Evolutionary conservation across 2,329 filamentous ascomycete species (phyloP).

Genomic region (Allantophomopsis cytisporea): DNA sequence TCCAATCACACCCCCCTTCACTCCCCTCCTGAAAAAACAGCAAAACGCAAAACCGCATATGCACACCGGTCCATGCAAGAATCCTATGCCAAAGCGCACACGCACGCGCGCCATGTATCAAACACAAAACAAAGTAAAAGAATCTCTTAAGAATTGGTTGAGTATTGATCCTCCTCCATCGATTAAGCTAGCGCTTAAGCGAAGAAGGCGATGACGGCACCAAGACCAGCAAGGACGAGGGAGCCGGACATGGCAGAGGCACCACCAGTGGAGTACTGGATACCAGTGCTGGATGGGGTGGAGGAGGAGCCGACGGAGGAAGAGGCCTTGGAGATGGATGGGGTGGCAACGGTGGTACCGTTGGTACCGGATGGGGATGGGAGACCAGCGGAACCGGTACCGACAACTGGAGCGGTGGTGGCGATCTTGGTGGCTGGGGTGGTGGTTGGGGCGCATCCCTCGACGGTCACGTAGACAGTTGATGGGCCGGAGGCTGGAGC

Average conservation of each 20-base stretch:
- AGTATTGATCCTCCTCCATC: neutral
- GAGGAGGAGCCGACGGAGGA: slow-evolving; percentile 6
- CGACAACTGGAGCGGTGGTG: slow-evolving; percentile 8
- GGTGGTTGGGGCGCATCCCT: slow-evolving; percentile 21
- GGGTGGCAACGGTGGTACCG: slow-evolving; percentile 2
- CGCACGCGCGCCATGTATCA: no score
- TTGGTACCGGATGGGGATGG: slow-evolving; percentile 4
- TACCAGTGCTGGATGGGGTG: slow-evolving; percentile 2
- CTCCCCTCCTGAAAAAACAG: no score
- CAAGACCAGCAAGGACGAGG: slow-evolving; percentile 16
- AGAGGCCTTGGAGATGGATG: slow-evolving; percentile 8
- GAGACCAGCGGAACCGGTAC: neutral
- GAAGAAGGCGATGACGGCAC: slow-evolving; percentile 16
- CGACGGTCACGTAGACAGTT: slow-evolving; percentile 23
- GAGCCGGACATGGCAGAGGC: slow-evolving; percentile 16
- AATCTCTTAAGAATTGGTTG: no score
- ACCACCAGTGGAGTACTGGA: slow-evolving; percentile 13
- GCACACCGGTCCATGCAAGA: no score
- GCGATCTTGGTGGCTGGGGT: slow-evolving; percentile 10
- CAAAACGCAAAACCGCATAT: no score
- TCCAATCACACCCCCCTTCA: no score
- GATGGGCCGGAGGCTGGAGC: slow-evolving; percentile 1
- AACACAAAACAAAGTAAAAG: no score
- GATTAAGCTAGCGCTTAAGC: slow-evolving; percentile 13
- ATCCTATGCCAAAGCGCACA: no score